Evolutionary conservation across 768 basidiomycete species (phyloP), one percentile per base, ranked within the genome.

Genomic region (Russula foetens): DNA sequence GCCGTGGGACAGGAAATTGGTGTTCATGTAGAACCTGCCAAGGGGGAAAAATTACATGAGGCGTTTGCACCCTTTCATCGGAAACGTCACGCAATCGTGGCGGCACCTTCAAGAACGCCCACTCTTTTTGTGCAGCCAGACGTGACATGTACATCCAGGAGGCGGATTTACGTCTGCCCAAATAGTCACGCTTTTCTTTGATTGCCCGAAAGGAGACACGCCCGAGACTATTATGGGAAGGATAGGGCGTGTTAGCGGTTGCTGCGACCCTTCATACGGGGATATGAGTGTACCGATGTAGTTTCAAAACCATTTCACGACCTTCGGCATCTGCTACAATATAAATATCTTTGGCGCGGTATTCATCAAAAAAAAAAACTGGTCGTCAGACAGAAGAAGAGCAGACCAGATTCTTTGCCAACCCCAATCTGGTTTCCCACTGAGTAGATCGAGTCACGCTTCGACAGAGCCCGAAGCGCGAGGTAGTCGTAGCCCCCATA

Each of bases 121-220:
- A 99, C 71, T 99, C 97, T 70, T 98, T 98, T 75, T 96, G 88
- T 9, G 97, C 97, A 19, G 95, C 88, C 48, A 99, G 75, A 23
- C 97, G 83, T 23, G 92, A 95, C 91, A 99, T 92, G 74, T 98
- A 98, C 94, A 98, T 97, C 97, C 97, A 99, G 19, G 92, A 92
- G 0, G 97, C 96, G 19, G 88, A 91, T 73, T 93, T 93, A 44
- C 97, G 83, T 72, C 94, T 96, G 24, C 95, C 92, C 57, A 99
- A 76, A 71, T 98, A 99, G 70, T 99, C 97, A 61, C 97, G 80
- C 70, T 98, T 98, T 67, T 87, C 81, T 74, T 99, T 99, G 75
- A 99, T 93, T 0, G 92, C 85, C 44, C 97, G 86, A 75, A 99
- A 99, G 0, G 95, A 98, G 67, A 98, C 85, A n/a, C 97, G 89